phyloP scores from a whole-genome alignment of 192 early-diverging fungal species.

The Mortierella antarctica region DNA sequence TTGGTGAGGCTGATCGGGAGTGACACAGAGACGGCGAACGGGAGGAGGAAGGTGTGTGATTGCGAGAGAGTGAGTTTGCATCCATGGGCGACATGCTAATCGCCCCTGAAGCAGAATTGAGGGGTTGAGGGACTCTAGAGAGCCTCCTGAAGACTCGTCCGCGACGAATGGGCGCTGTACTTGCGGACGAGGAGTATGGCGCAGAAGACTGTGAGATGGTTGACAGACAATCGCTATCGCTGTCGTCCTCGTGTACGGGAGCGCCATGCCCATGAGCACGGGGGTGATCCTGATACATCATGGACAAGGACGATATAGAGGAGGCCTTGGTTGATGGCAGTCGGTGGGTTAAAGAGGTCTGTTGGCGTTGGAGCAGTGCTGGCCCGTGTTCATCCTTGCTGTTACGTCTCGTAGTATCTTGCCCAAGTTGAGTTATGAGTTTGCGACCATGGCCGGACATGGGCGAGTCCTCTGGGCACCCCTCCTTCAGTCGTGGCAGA shows the following conservation, averaged over 20 bases:
- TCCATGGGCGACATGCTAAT: conserved; percentile 1
- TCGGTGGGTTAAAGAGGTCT: too few species aligned
- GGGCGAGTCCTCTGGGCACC: too few species aligned
- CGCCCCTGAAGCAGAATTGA: background rate
- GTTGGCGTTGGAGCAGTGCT: too few species aligned
- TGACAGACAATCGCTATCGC: conserved; percentile 31
- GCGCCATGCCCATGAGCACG: background rate
- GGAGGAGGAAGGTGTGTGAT: conserved; percentile 22
- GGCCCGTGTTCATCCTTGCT: too few species aligned
- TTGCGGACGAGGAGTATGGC: conserved; percentile 27
- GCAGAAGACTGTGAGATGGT: conserved; percentile 36
- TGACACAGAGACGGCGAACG: conserved; percentile 10
- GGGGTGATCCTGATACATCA: too few species aligned
- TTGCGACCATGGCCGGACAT: too few species aligned
- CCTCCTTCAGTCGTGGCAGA: too few species aligned
- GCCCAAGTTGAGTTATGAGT: too few species aligned
- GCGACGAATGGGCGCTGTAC: conserved; percentile 33
- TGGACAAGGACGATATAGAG: too few species aligned
- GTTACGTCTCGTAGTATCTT: too few species aligned
- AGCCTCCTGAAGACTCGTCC: conserved; percentile 19
- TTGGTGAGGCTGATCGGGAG: background rate
- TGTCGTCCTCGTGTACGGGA: conserved; percentile 12
- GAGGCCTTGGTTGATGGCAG: too few species aligned
- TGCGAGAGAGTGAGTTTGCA: background rate
- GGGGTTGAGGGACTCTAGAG: background rate